A percentile compares a stretch with the other conserved stretches of the same genome.
Evolutionary conservation across 2,329 filamentous ascomycete genomes (phyloP).

Genomic region (Lasiodiplodia gonubiensis): DNA sequence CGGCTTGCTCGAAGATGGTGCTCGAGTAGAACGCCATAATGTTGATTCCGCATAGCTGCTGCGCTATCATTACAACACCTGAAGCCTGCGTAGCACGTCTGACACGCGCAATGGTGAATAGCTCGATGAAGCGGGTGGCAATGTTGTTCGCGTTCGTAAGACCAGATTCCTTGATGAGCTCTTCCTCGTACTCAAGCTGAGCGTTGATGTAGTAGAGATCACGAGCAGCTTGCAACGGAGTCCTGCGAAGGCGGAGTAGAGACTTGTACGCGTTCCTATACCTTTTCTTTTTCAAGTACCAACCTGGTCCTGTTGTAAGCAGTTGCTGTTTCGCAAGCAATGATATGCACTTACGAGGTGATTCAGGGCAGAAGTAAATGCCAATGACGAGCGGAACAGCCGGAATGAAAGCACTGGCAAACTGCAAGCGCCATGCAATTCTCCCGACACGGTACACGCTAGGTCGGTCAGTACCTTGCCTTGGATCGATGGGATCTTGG

Average conservation of each 20-base stretch:
- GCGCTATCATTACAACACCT: conserved; percentile 75
- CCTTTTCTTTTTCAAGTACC: conserved; percentile 50
- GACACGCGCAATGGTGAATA: conserved; percentile 71
- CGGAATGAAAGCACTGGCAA: conserved; percentile 48
- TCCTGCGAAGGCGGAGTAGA: conserved; percentile 47
- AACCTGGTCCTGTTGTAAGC: not conserved
- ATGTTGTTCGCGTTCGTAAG: conserved; percentile 39
- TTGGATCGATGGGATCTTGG: conserved; percentile 27
- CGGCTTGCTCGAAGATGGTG: conserved; percentile 56
- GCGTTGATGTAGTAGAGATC: conserved; percentile 51
- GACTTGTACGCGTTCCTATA: conserved; percentile 48
- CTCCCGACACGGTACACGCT: conserved; percentile 43
- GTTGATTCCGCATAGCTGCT: conserved; percentile 65
- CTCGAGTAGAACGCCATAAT: conserved; percentile 58
- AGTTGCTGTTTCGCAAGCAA: not conserved
- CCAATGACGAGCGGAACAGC: conserved; percentile 47
- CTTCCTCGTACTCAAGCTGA: conserved; percentile 44
- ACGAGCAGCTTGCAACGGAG: conserved; percentile 49
- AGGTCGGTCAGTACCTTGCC: conserved; percentile 32
- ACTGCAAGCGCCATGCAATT: conserved; percentile 48
- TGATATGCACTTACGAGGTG: conserved; percentile 33
- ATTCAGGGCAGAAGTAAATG: conserved; percentile 50
- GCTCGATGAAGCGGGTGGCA: conserved; percentile 55
- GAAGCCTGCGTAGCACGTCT: conserved; percentile 77
- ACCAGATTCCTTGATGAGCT: conserved; percentile 38